These are phyloP conservation scores for Paraphaeosphaeria sporulosa DNA, from an alignment of 2,329 filamentous ascomycete species.

Conservation along the genomic window DNA sequence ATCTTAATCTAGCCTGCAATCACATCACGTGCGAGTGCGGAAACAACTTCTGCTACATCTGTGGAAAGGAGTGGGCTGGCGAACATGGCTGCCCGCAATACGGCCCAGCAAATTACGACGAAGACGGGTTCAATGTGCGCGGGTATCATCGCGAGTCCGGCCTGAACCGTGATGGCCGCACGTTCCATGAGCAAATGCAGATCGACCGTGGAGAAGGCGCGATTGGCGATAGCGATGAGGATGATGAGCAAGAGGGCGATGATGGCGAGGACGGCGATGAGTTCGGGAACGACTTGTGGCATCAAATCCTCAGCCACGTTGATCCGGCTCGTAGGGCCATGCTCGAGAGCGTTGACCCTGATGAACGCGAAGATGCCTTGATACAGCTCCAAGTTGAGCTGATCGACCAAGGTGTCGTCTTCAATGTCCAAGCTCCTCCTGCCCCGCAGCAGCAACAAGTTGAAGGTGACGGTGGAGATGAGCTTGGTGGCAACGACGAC, in stretches of 20 bases:
- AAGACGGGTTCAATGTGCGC: constrained; percentile 41
- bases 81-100: constrained; percentile 42
- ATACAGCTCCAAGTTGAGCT: constrained; percentile 27
- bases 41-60: constrained; percentile 44
- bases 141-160: constrained; percentile 39
- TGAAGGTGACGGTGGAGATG: not conserved
- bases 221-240: not conserved
- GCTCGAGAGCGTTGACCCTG: constrained; percentile 19
- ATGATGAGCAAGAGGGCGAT: constrained; percentile 17
- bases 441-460: constrained; percentile 32
- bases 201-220: constrained; percentile 8
- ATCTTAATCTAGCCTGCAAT: constrained; percentile 34
- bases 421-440: constrained; percentile 22
- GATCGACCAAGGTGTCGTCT: constrained; percentile 26
- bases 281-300: constrained; percentile 16
- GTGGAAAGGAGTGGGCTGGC: constrained; percentile 38
- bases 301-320: constrained; percentile 23
- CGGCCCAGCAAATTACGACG: constrained; percentile 38
- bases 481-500: not conserved
- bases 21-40: constrained; percentile 44
- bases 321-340: constrained; percentile 18
- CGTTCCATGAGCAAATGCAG: constrained; percentile 23
- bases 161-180: constrained; percentile 34
- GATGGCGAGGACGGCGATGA: constrained; percentile 14
- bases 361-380: constrained; percentile 23